Evolutionary conservation across 202 grass and related monocot species (phyloP), one percentile per base, ranked within the genome.

Genomic region (Bolboschoenoplectus hybrid): DNA sequence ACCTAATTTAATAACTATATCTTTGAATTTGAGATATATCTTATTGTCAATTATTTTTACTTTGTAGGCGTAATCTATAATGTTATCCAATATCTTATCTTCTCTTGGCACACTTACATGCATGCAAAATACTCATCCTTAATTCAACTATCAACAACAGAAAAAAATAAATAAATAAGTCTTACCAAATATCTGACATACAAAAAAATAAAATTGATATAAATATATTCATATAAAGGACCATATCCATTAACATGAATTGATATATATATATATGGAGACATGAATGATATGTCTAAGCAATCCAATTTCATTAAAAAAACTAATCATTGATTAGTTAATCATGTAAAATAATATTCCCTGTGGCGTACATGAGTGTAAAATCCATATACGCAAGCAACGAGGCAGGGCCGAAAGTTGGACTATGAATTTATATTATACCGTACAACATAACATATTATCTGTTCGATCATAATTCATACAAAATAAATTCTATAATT

Each of bases 351-450:
- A 26, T 26, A 72, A 20, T 46, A 35, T 74, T 26, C 26, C 16
- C 10, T 17, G 38, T 38, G 49, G 26, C 32, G 32, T 51, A 2
- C 9, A 75, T 46, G 19, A 74, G n/a, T 75, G 46, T 52, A 75
- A 13, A 75, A 75, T 75, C 68, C 43, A 7, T 72, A 39, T 17
- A 70, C 67, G 67, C 67, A 70, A 66, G 32, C 63, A 66, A 65
- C 26, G 26, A 20, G 56, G 36, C 13, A 6, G 3, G 13, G 6
- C 44, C 17, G n/a, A 9, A 17, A 74, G 44, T 74, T n/a, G 70
- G 41, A 45, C 67, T 71, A 26, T 26, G 26, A 26, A 26, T 26
- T 26, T 26, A 26, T 26, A 26, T 26, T 26, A 26, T 26, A 26
- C 26, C 26, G 26, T 26, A 26, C 26, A 26, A 26, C 0, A 26